Base-by-base conservation (phyloP, 768 basidiomycete species). In the Russula sp. region DNA sequence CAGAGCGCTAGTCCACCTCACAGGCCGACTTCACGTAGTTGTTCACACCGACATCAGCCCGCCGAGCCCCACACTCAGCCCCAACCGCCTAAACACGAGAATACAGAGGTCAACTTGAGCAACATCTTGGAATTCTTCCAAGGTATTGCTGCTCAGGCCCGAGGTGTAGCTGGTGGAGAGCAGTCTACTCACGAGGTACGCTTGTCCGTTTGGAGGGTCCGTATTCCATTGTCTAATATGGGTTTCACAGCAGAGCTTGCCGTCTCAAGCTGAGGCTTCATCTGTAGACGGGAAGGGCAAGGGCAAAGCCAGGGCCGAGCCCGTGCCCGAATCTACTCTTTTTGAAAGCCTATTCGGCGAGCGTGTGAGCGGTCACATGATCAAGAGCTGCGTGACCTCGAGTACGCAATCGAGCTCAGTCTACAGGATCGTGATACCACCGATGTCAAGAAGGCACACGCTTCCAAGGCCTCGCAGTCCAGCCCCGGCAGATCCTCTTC, bases 361-460 rank as follows among this genome's bases (percentile, higher is more conserved):
- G 9, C 28, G 13, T 18, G 6, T 51, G 49, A 54, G 24, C 1
- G 54, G 59, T 18, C 22, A 42, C 28, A 26, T 34, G 59, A 28
- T 22, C 64, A 51, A 38, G 64, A 65, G 40, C 11, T 51, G 26
- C 54, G 52, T 9, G 64, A 65, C 24, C 1, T 61, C 4, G 54
- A 61, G 22, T 38, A 24, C 1, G 59, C 64, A 2, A 65, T 65
- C 20, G 34, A 56, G 55, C 64, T 65, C 32, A 65, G 64, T 36
- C 59, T 65, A 3, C 54, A 65, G 49, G 54, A 65, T 40, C 64
- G 59, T 20, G 34, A 61, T 28, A 24, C 40, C 24, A 22, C 38
- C 4, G 64, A 56, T 32, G 64, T 32, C 13, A 65, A 65, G 54
- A 50, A 44, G 28, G 48, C 48, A 9, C n/a, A 30, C 1, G 24